phyloP scores from a whole-genome alignment of 2,329 filamentous ascomycete genomes.

The Emergomyces pasteurianus region DNA sequence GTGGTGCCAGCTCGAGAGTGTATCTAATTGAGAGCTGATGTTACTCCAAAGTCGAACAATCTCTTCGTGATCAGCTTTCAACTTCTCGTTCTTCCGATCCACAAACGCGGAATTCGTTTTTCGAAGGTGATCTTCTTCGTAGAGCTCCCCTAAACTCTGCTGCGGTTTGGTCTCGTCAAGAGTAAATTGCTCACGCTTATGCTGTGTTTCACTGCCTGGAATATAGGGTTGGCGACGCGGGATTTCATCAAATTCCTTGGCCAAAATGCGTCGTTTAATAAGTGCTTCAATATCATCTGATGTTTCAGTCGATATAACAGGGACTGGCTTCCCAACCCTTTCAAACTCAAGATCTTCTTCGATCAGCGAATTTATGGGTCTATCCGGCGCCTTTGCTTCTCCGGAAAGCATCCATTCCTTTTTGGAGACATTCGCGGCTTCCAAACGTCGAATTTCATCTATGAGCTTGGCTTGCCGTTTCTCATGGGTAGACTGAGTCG shows the following conservation, averaged over 20 bases:
- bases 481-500: conserved; percentile 61
- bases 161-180: conserved; percentile 80
- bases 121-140: conserved; percentile 83
- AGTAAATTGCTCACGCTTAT: conserved; percentile 58
- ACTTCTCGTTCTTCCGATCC: conserved; percentile 69
- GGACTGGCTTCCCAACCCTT: conserved; percentile 84
- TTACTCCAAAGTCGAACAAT: conserved; percentile 74
- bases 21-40: conserved; percentile 68
- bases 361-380: conserved; percentile 81
- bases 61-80: conserved; percentile 69
- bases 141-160: conserved; percentile 80
- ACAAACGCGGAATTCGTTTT: conserved; percentile 67
- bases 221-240: conserved; percentile 68
- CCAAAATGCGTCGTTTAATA: conserved; percentile 84
- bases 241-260: conserved; percentile 86
- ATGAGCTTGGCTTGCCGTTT: conserved; percentile 72
- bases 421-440: conserved; percentile 79
- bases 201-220: conserved; percentile 43
- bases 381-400: conserved; percentile 69
- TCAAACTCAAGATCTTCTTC: conserved; percentile 96
- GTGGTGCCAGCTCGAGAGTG: conserved; percentile 89
- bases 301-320: conserved; percentile 82
- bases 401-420: conserved; percentile 83
- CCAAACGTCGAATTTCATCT: conserved; percentile 82
- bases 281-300: conserved; percentile 86